Evolutionary conservation across 1,284 basidiomycete genomes (phyloP), one percentile per base, ranked within the genome.

Genomic region (Ceratobasidium papillatum): DNA sequence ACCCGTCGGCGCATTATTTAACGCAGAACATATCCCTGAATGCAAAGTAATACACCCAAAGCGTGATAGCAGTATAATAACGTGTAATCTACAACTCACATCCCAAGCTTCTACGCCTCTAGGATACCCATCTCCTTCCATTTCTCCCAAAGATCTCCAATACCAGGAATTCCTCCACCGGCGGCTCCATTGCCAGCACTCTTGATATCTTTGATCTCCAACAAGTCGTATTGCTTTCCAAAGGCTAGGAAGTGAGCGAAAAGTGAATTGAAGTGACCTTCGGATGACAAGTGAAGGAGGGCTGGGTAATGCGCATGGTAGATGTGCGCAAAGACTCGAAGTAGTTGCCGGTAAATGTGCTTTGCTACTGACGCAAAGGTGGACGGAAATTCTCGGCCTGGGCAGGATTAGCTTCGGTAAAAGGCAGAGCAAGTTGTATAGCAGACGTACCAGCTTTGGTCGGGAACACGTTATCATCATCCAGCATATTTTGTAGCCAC

Each of bases 241-340:
- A 89, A 89, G 12, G 87, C 87, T 64, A 89, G 80, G 79, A 88
- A 88, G 80, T 89, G 87, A 0, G 87, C 87, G 76, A 89, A 89
- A 27, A 89, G 83, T 36, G 84, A 85, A 80, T 89, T 89, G 81
- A 88, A 86, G 79, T 89, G 88, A 0, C 87, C 87, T 78, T 89
- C 88, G 76, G 86, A 83, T 43, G 84, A 94, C 27, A 99, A 88
- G 81, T 99, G 96, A 25, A 99, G 88, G 79, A 99, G 93, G 79
- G 95, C 91, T 25, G 88, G 86, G 82, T 96, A 99, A 81, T 99
- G 97, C 3, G 95, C 92, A 82, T 99, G 93, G 84, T 99, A 99
- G 80, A 99, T 91, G 84, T 99, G 97, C 0, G 97, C 96, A 83
- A 99, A 99, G 62, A 99, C 95, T 61, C 97, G 92, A 74, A 99